Conservation (phyloP, 1,139 yeast species). For the Hansenula sp. region DNA sequence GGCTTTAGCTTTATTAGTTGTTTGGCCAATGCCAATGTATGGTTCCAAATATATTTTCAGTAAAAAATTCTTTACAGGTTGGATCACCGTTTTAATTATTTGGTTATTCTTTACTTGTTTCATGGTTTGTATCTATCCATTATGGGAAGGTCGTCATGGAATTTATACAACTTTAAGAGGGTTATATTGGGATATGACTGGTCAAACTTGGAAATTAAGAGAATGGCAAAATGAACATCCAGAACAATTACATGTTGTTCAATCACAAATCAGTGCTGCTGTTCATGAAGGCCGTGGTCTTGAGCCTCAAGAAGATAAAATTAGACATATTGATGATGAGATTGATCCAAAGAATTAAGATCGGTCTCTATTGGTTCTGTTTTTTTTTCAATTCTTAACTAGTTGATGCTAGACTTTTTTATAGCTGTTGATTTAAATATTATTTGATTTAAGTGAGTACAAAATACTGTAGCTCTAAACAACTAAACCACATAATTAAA, state of each 20-base stretch:
- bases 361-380: too few relatives aligned
- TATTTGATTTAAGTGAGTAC: too few relatives aligned
- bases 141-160: slow-evolving; percentile 65
- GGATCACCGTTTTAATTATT: slow-evolving; percentile 71
- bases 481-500: background rate
- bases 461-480: too few relatives aligned
- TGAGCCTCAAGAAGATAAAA: slow-evolving; percentile 10
- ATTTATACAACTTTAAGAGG: slow-evolving; percentile 64
- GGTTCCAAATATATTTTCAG: slow-evolving; percentile 71
- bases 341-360: too few relatives aligned
- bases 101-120: slow-evolving; percentile 62
- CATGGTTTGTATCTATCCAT: slow-evolving; percentile 56
- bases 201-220: slow-evolving; percentile 64
- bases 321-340: slow-evolving; percentile 18
- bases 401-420: too few relatives aligned
- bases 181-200: slow-evolving; percentile 77
- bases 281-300: slow-evolving; percentile 11
- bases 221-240: slow-evolving; percentile 73
- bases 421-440: too few relatives aligned
- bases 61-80: slow-evolving; percentile 71
- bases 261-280: slow-evolving; percentile 45
- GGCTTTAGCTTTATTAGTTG: slow-evolving; percentile 54
- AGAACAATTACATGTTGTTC: slow-evolving; percentile 64
- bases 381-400: too few relatives aligned
- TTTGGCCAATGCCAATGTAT: slow-evolving; percentile 92